A percentile compares a stretch with the other conserved stretches of the same genome.
Evolutionary conservation across 805 yeast species (phyloP).

Genomic region (Ogataea kodamae): DNA sequence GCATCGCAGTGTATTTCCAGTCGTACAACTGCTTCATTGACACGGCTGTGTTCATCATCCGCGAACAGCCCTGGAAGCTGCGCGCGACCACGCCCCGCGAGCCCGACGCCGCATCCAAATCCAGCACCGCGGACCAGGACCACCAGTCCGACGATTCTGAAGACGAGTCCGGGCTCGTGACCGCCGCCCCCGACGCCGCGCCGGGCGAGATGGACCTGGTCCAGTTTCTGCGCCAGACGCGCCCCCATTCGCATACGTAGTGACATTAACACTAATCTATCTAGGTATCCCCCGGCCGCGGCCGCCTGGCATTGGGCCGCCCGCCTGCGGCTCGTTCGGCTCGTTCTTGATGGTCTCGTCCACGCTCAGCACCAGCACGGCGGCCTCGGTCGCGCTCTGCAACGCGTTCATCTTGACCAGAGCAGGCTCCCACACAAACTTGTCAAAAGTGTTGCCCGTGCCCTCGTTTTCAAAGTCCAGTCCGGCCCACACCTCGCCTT

Average conservation of each 20-base stretch:
- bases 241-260: conserved; percentile 20
- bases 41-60: conserved; percentile 64
- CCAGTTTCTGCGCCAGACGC: conserved; percentile 12
- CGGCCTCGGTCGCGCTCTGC: conserved; percentile 95
- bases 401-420: conserved; percentile 92
- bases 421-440: conserved; percentile 97
- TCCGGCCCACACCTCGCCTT: conserved; percentile 90
- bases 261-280: conserved; percentile 9
- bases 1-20: conserved; percentile 70
- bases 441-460: conserved; percentile 78
- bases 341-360: conserved; percentile 88
- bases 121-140: neutral
- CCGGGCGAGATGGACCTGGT: conserved; percentile 9
- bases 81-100: conserved; percentile 2
- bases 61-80: conserved; percentile 76
- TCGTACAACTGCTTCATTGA: conserved; percentile 81
- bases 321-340: conserved; percentile 48
- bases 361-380: conserved; percentile 85
- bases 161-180: conserved; percentile 7
- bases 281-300: conserved; percentile 70
- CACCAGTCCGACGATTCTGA: conserved; percentile 8
- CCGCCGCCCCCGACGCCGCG: conserved; percentile 16
- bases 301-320: conserved; percentile 23
- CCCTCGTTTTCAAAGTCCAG: conserved; percentile 83
- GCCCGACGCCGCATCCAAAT: neutral